Conservation (phyloP, 345 rosid genomes). For the Psidium friedrichsthalianum region DNA sequence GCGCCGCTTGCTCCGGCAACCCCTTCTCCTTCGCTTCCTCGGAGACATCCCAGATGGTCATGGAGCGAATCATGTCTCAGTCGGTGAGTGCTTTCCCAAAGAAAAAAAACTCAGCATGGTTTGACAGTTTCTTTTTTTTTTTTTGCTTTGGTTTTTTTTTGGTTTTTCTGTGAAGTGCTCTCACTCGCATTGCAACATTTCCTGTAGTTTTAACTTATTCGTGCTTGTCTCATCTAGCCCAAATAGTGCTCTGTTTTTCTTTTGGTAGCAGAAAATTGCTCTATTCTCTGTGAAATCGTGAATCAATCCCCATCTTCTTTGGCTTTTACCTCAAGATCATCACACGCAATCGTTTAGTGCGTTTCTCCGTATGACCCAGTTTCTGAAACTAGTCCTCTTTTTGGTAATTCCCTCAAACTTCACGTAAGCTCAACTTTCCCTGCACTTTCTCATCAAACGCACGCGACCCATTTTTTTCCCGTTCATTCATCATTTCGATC, state of each 20-base stretch:
- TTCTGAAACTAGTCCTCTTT: not conserved
- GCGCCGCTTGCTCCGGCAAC: slow-evolving; percentile 61
- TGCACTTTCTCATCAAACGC: not conserved
- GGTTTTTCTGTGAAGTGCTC: no score
- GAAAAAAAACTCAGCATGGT: not conserved
- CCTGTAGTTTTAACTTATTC: no score
- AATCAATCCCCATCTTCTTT: not conserved
- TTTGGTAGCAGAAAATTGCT: not conserved
- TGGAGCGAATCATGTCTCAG: slow-evolving; percentile 97
- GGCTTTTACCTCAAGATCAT: not conserved
- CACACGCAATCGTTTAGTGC: not conserved
- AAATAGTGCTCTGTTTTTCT: no score
- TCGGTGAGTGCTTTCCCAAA: slow-evolving; percentile 49
- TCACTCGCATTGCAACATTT: not conserved
- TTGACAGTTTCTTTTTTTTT: no score
- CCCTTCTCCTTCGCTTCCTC: slow-evolving; percentile 90
- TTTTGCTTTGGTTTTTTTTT: no score
- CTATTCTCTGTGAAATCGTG: not conserved
- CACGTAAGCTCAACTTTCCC: not conserved
- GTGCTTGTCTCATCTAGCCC: no score
- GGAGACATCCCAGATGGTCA: slow-evolving; percentile 94
- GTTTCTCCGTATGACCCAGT: not conserved
- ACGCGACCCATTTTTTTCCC: not conserved
- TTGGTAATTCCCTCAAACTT: not conserved
- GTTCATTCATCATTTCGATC: not conserved